Evolutionary conservation across 2,329 filamentous ascomycete species (phyloP).

Genomic region (Colletotrichum tabaci): DNA sequence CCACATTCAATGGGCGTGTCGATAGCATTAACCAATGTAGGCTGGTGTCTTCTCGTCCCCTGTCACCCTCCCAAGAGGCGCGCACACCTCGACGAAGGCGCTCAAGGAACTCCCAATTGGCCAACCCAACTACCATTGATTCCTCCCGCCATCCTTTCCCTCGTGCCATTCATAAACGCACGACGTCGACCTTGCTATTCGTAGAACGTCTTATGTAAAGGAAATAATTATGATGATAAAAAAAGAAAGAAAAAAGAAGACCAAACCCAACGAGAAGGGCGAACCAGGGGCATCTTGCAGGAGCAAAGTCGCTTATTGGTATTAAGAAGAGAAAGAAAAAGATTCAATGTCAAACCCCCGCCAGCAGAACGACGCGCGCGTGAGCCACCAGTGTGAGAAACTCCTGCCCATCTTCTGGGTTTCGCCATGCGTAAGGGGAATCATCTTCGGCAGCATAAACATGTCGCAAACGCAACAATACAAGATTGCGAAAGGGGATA

Average conservation of each 20-base stretch:
- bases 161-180: slow-evolving; percentile 39
- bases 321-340: slow-evolving; percentile 23
- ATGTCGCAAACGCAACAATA: slow-evolving; percentile 37
- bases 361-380: slow-evolving; percentile 29
- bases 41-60: slow-evolving; percentile 7
- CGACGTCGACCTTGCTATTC: slow-evolving; percentile 32
- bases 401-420: slow-evolving; percentile 39
- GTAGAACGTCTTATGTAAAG: slow-evolving; percentile 30
- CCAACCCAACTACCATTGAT: not conserved
- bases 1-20: slow-evolving; percentile 16
- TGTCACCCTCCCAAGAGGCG: not conserved
- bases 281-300: slow-evolving; percentile 10
- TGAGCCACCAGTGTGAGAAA: slow-evolving; percentile 38
- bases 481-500: slow-evolving; percentile 35
- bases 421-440: slow-evolving; percentile 43
- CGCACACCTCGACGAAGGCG: not conserved
- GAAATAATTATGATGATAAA: slow-evolving; percentile 31
- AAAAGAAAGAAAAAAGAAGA: slow-evolving; percentile 26
- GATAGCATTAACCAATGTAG: slow-evolving; percentile 39
- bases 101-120: not conserved
- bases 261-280: too few relatives aligned
- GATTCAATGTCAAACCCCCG: slow-evolving; percentile 8
- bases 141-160: slow-evolving; percentile 19
- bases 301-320: slow-evolving; percentile 37
- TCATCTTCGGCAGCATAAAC: slow-evolving; percentile 40